Conservation (phyloP, 106 monocot species). For the Allium cepa region DNA sequence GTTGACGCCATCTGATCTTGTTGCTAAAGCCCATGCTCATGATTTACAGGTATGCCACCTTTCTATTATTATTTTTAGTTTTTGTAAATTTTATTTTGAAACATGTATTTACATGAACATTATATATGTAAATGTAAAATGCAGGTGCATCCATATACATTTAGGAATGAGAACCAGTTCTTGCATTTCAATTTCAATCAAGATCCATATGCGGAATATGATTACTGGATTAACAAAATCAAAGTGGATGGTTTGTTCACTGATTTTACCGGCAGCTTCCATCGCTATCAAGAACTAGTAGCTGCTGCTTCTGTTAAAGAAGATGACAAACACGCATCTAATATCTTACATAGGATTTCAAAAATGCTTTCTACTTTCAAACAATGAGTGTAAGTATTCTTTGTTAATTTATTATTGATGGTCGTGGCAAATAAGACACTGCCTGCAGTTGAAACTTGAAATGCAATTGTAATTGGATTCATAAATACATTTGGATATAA, state of each 20-base stretch:
- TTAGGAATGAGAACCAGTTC: constrained; percentile 26
- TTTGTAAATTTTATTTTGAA: no score
- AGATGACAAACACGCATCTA: constrained; percentile 1
- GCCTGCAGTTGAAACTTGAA: no score
- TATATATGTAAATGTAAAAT: not conserved
- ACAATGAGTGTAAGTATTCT: not conserved
- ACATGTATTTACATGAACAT: no score
- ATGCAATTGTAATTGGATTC: no score
- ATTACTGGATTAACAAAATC: constrained; percentile 21
- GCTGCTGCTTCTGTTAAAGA: not conserved
- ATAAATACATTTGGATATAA: not conserved
- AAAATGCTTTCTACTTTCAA: constrained; percentile 6
- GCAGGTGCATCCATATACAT: constrained; percentile 30
- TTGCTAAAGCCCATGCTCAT: constrained; percentile 85
- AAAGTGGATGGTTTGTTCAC: constrained; percentile 20
- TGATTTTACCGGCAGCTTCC: constrained; percentile 28
- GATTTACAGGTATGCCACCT: constrained; percentile 51
- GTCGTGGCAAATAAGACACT: no score
- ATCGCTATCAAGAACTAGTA: constrained; percentile 13
- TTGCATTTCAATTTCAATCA: constrained; percentile 20
- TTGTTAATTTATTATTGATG: no score
- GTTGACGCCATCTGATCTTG: constrained; percentile 66
- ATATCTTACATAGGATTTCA: constrained; percentile 12
- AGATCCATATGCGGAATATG: constrained; percentile 22
- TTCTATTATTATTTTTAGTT: not conserved